Evolutionary conservation across 306 rosid species (phyloP).

Genomic region (Hippophae gyantsensis): DNA sequence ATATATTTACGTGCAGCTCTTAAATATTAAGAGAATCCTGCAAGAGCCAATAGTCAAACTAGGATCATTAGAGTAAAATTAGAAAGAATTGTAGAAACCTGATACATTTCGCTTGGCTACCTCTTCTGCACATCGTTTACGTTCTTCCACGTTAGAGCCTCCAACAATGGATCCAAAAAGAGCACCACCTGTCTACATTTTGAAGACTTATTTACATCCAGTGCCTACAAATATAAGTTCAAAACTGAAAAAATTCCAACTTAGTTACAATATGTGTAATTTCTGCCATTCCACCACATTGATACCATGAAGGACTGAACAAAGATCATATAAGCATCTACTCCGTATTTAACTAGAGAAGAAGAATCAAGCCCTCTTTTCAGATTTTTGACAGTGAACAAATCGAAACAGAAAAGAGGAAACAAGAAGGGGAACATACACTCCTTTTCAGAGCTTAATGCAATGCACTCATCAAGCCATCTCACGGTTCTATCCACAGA

Average conservation of each 20-base stretch:
- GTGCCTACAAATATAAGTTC: neutral
- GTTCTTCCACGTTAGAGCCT: conserved; percentile 63
- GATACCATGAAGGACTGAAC: neutral
- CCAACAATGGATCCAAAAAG: conserved; percentile 91
- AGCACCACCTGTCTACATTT: conserved; percentile 58
- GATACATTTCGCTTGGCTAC: conserved; percentile 65
- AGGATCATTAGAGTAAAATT: neutral
- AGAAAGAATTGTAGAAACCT: conserved; percentile 35
- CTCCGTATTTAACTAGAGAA: neutral
- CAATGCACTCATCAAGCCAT: conserved; percentile 92
- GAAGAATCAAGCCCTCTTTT: neutral
- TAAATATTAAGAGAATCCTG: too few species aligned
- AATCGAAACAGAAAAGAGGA: conserved; percentile 9
- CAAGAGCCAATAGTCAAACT: neutral
- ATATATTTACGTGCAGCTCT: too few species aligned
- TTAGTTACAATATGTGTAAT: neutral
- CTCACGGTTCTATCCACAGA: conserved; percentile 82
- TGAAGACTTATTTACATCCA: conserved; percentile 13
- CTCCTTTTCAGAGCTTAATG: conserved; percentile 39
- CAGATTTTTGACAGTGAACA: neutral
- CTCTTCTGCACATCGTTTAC: conserved; percentile 74
- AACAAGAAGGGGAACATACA: neutral
- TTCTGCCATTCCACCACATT: neutral
- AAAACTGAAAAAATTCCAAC: conserved; percentile 4
- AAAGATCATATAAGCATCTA: neutral